These are phyloP conservation scores for Ophiostoma tasmaniense DNA, from an alignment of 2,329 filamentous ascomycete genomes.

Conservation along the genomic window DNA sequence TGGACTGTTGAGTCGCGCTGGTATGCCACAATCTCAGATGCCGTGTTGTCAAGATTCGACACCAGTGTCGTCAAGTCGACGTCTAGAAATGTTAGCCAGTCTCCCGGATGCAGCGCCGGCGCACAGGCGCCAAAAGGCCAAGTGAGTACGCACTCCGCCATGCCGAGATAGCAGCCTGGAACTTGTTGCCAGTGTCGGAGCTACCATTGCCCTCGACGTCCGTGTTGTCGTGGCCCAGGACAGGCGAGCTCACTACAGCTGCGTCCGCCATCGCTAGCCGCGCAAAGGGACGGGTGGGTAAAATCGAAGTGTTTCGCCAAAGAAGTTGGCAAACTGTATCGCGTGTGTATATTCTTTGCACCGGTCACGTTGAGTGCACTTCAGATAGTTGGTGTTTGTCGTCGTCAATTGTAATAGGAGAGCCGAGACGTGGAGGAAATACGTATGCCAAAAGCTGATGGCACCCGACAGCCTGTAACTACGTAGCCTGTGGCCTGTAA, in stretches of 20 bases:
- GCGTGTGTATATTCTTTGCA: background rate
- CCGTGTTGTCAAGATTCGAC: constrained; percentile 78
- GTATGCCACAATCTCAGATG: constrained; percentile 88
- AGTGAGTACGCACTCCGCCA: constrained; percentile 67
- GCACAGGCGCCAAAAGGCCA: background rate
- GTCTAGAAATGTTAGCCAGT: constrained; percentile 40
- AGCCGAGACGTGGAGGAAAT: constrained; percentile 14
- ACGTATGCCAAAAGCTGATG: constrained; percentile 11
- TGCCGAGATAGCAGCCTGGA: constrained; percentile 88
- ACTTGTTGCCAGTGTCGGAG: constrained; percentile 68
- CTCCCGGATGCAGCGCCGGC: background rate
- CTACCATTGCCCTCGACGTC: constrained; percentile 4
- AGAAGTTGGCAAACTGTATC: background rate
- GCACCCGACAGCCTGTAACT: background rate
- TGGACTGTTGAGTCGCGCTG: constrained; percentile 94
- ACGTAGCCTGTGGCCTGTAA: constrained; percentile 5
- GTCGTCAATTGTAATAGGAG: constrained; percentile 9
- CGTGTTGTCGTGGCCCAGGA: constrained; percentile 11
- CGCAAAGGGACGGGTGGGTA: background rate
- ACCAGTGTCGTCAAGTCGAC: constrained; percentile 81
- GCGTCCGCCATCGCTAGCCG: constrained; percentile 19
- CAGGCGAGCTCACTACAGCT: constrained; percentile 13
- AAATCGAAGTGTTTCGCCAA: background rate
- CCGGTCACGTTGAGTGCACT: background rate
- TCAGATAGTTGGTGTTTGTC: background rate